Base-by-base conservation (phyloP, 2,329 filamentous ascomycete species). In the Sporothrix phasma region DNA sequence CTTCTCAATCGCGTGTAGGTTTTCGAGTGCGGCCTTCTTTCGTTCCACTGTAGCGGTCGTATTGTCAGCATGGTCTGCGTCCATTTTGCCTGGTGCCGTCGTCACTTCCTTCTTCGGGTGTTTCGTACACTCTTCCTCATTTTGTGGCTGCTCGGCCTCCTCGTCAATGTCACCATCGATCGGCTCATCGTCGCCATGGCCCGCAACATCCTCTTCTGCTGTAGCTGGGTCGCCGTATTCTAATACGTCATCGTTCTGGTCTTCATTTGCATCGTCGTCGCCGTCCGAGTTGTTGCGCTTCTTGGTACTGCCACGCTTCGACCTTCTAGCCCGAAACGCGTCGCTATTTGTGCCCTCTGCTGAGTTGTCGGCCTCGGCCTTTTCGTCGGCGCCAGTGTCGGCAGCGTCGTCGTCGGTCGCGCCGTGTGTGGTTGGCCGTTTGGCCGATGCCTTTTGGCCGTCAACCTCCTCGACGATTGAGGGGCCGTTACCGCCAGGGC, bases 1-100 rank as follows among this genome's bases (percentile, higher is more conserved):
- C 73, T 88, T 88, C 73, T 97, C 93, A 49, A 99, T 88, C 19
- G 84, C 83, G 19, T 85, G 81, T 70, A 97, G 82, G 69, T 91
- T 86, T 64, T 92, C 89, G 72, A 92, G 87, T 0, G 92, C 92
- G 39, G 84, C 83, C 71, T 86, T 87, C 76, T 93, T 94, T 72
- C 86, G 87, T 71, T 89, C 84, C 68, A 89, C 90, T 93, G 70
- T 66, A 65, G 69, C 56, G 66, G 43, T 46, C 15, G 51, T 10
- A 19, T 51, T 49, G 61, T 65, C 34, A 66, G 61, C 62, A 59
- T 51, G 15, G 24, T 26, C 24, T 26, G 43, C n/a, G 17, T 11
- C 24, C 17, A 31, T 29, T 11, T 43, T 24, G 11, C 29, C 46
- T 39, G 4, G 17, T 5, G 11, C 5, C 11, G 43, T 46, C 3